phyloP scores from a whole-genome alignment of 2,329 filamentous ascomycete genomes.

The Venturiaceae sp. region DNA sequence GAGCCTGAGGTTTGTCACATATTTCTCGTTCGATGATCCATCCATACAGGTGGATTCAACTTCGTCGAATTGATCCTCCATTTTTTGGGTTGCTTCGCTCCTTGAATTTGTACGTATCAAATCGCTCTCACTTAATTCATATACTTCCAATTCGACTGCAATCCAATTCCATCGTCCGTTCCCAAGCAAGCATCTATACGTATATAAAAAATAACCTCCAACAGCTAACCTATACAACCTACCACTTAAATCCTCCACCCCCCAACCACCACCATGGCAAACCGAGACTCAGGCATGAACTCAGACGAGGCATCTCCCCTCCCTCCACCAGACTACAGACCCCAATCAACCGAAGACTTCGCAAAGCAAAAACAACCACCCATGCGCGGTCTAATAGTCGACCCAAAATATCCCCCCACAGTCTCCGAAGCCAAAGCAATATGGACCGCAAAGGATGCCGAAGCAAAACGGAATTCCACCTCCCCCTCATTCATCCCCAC shows the following conservation, averaged over 20 bases:
- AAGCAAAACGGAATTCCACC: neutral
- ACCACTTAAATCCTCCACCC: neutral
- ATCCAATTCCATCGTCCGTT: neutral
- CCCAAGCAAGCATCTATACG: no score
- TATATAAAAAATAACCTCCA: neutral
- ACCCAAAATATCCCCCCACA: slow-evolving; percentile 9
- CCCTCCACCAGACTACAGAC: slow-evolving; percentile 8
- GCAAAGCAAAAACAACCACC: slow-evolving; percentile 4
- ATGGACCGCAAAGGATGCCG: neutral
- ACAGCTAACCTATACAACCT: neutral
- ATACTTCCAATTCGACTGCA: neutral
- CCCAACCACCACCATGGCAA: neutral
- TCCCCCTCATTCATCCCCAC: neutral
- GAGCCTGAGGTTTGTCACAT: neutral
- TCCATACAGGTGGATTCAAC: neutral
- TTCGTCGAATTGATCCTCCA: no score
- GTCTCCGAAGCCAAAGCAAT: slow-evolving; percentile 1
- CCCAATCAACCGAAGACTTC: slow-evolving; percentile 3
- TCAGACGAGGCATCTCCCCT: slow-evolving; percentile 5
- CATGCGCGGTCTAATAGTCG: slow-evolving; percentile 8
- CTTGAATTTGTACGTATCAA: neutral
- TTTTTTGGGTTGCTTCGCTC: no score
- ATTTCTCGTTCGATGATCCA: neutral
- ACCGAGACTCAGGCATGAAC: slow-evolving; percentile 4
- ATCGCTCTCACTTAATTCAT: neutral